A percentile compares a stretch with the other conserved stretches of the same genome.
Conservation (phyloP, 2,329 filamentous ascomycete species). For the Fusarium verrucosum region DNA sequence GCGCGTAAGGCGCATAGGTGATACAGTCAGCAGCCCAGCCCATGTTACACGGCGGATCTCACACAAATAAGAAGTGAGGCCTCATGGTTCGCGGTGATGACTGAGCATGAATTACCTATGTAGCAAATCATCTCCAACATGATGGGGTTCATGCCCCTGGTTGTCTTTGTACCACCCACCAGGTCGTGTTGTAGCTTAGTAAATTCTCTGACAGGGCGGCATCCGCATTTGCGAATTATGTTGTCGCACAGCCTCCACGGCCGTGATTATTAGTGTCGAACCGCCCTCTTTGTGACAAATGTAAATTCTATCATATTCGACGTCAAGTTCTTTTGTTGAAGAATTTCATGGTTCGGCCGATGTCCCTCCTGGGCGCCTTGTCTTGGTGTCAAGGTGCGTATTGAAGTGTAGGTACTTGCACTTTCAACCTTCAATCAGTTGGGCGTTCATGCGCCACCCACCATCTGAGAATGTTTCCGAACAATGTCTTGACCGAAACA, state of each 20-base stretch:
- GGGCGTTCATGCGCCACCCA: background rate
- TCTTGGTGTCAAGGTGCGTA: background rate
- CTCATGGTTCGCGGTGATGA: background rate
- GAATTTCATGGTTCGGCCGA: background rate
- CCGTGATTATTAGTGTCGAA: background rate
- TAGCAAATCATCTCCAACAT: background rate
- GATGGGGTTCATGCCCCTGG: background rate
- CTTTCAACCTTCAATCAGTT: conserved; percentile 2
- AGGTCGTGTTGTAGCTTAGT: background rate
- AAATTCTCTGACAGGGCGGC: background rate
- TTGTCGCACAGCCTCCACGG: conserved; percentile 5
- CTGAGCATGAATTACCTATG: too few relatives aligned
- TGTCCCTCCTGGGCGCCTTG: background rate
- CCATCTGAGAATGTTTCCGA: background rate
- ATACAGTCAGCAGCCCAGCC: background rate
- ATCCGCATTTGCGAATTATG: background rate
- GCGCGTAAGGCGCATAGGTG: background rate
- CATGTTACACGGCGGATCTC: background rate
- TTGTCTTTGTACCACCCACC: background rate
- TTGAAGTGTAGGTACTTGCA: conserved; percentile 2
- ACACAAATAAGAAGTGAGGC: background rate
- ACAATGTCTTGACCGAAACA: background rate
- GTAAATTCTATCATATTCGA: conserved; percentile 1
- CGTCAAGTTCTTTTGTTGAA: background rate
- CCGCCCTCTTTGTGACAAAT: background rate